A percentile compares a stretch with the other conserved stretches of the same genome.
phyloP scores from a whole-genome alignment of 768 basidiomycete species.

The Leccinum aurantiacum region DNA sequence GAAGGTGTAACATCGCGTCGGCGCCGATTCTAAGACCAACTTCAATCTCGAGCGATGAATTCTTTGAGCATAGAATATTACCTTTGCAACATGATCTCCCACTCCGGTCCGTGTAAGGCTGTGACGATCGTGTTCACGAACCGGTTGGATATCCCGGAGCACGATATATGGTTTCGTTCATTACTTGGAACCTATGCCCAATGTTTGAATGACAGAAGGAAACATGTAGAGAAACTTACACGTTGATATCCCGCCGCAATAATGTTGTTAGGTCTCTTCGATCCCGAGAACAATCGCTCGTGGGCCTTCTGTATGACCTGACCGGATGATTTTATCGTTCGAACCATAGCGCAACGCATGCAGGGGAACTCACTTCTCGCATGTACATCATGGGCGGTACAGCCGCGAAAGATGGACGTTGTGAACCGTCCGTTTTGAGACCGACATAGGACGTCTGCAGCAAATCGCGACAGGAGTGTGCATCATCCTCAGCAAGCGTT shows the following conservation, averaged over 20 bases:
- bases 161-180: conserved; percentile 39
- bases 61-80: conserved; percentile 22
- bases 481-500: conserved; percentile 22
- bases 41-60: background rate
- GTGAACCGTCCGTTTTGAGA: conserved; percentile 25
- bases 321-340: background rate
- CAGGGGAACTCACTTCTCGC: conserved; percentile 45
- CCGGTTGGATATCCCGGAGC: conserved; percentile 52
- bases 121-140: conserved; percentile 77
- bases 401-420: conserved; percentile 28
- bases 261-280: conserved; percentile 50
- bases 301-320: conserved; percentile 67
- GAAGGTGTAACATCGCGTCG: conserved; percentile 73
- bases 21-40: conserved; percentile 62
- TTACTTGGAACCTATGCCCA: conserved; percentile 25
- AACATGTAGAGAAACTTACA: conserved; percentile 35
- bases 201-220: background rate
- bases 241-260: conserved; percentile 66
- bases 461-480: conserved; percentile 34
- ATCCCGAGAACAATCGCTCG: conserved; percentile 46
- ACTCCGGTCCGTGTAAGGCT: conserved; percentile 61
- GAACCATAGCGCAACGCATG: background rate
- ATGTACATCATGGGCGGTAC: conserved; percentile 48
- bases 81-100: conserved; percentile 66
- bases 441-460: conserved; percentile 51